Evolutionary conservation across 2,329 filamentous ascomycete species (phyloP).

Genomic region (Teratosphaeria nubilosa): DNA sequence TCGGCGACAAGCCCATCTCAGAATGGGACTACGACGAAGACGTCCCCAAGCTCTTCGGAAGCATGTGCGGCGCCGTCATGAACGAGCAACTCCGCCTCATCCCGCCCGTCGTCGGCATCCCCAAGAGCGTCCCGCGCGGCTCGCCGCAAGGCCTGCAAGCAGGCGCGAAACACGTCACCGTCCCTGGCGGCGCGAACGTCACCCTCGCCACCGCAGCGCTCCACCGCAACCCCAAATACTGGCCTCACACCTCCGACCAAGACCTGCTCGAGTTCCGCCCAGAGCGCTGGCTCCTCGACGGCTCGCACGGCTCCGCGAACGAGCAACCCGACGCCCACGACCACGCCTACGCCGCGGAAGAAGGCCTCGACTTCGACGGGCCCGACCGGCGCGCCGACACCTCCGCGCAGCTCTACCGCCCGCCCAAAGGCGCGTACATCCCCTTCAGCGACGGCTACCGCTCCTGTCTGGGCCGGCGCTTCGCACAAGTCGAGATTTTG

Average conservation of each 20-base stretch:
- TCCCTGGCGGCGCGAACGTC: slow-evolving; percentile 50
- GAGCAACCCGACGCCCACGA: slow-evolving; percentile 17
- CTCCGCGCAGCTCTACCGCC: slow-evolving; percentile 51
- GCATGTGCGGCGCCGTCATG: slow-evolving; percentile 64
- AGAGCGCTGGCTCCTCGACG: slow-evolving; percentile 56
- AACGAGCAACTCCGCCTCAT: slow-evolving; percentile 67
- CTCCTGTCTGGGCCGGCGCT: slow-evolving; percentile 45
- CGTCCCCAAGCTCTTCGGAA: slow-evolving; percentile 55
- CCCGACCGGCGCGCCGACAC: slow-evolving; percentile 49
- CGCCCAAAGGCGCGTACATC: slow-evolving; percentile 41
- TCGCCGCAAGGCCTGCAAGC: slow-evolving; percentile 48
- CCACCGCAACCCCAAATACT: slow-evolving; percentile 62
- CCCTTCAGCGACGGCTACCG: slow-evolving; percentile 48
- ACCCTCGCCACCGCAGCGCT: slow-evolving; percentile 46
- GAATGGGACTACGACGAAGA: slow-evolving; percentile 63
- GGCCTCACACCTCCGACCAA: slow-evolving; percentile 45
- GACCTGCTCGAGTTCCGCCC: slow-evolving; percentile 62
- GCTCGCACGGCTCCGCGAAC: slow-evolving; percentile 10
- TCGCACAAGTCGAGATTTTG: slow-evolving; percentile 48
- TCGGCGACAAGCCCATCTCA: slow-evolving; percentile 47
- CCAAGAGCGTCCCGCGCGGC: slow-evolving; percentile 47
- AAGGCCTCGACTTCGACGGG: slow-evolving; percentile 38
- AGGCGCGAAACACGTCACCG: slow-evolving; percentile 46
- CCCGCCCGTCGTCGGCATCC: slow-evolving; percentile 61
- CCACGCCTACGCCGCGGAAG: slow-evolving; percentile 28